phyloP scores from a whole-genome alignment of 2,329 filamentous ascomycete genomes.

The Leptodontidium sp. region DNA sequence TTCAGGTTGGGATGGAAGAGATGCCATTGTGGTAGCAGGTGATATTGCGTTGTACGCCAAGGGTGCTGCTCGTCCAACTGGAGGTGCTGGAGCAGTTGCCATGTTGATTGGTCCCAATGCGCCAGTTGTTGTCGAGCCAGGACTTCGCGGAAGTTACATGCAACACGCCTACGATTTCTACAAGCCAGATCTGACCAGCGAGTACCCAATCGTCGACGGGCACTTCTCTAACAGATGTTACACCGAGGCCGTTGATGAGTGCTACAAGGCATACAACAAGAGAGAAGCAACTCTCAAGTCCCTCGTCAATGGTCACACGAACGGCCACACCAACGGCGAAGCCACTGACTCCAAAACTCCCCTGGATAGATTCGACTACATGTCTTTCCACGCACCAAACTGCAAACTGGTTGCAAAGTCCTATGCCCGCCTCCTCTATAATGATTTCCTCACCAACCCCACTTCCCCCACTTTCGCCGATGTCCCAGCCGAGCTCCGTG shows the following conservation, averaged over 20 bases:
- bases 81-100: constrained; percentile 81
- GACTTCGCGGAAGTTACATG: constrained; percentile 82
- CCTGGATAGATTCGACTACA: constrained; percentile 84
- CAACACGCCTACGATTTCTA: constrained; percentile 89
- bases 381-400: constrained; percentile 83
- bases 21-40: constrained; percentile 81
- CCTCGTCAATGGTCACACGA: constrained; percentile 60
- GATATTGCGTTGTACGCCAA: constrained; percentile 89
- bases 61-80: constrained; percentile 81
- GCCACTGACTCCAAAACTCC: constrained; percentile 61
- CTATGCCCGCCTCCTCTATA: constrained; percentile 84
- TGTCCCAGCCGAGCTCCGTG: constrained; percentile 77
- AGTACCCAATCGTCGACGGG: constrained; percentile 86
- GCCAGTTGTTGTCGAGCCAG: constrained; percentile 78
- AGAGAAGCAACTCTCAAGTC: constrained; percentile 70
- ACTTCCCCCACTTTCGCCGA: constrained; percentile 74
- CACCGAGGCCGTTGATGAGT: constrained; percentile 79
- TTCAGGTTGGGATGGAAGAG: constrained; percentile 84
- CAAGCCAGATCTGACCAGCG: constrained; percentile 87
- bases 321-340: constrained; percentile 59
- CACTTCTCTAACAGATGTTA: constrained; percentile 87
- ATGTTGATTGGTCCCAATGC: constrained; percentile 82
- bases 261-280: constrained; percentile 82
- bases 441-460: constrained; percentile 80
- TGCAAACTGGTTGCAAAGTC: constrained; percentile 91